phyloP scores from a whole-genome alignment of 2,329 filamentous ascomycete genomes.

The Periconia digitata region DNA sequence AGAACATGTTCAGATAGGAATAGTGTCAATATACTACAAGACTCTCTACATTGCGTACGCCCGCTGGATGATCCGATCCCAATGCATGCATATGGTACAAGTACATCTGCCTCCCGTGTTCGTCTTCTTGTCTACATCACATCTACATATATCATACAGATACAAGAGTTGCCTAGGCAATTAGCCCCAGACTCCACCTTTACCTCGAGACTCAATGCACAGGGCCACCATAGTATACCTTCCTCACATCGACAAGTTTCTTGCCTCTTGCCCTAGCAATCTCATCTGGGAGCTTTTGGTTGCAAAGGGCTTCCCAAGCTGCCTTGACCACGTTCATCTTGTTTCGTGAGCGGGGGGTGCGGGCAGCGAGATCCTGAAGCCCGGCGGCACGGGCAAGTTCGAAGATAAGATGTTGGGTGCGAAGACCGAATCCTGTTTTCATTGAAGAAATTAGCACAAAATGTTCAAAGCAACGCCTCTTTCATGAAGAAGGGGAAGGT shows the following conservation, averaged over 20 bases:
- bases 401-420: constrained; percentile 87
- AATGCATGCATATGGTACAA: not conserved
- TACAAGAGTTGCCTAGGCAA: not conserved
- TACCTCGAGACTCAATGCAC: constrained; percentile 23
- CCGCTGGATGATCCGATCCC: constrained; percentile 8
- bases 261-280: constrained; percentile 86
- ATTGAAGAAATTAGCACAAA: not conserved
- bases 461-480: not conserved
- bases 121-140: not conserved
- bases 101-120: not conserved
- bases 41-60: constrained; percentile 9
- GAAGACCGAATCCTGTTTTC: constrained; percentile 83
- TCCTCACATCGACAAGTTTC: constrained; percentile 94
- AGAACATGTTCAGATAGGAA: not conserved
- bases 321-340: constrained; percentile 99
- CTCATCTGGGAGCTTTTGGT: constrained; percentile 84
- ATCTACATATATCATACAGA: constrained; percentile 14
- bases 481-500: constrained; percentile 7
- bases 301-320: constrained; percentile 76
- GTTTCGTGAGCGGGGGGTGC: constrained; percentile 83
- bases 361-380: constrained; percentile 82
- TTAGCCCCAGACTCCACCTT: not conserved
- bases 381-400: constrained; percentile 89
- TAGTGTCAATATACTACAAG: constrained; percentile 18
- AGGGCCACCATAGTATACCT: constrained; percentile 90